These are phyloP conservation scores for Populus davidiana DNA, from an alignment of 345 rosid species.

Conservation along the genomic window DNA sequence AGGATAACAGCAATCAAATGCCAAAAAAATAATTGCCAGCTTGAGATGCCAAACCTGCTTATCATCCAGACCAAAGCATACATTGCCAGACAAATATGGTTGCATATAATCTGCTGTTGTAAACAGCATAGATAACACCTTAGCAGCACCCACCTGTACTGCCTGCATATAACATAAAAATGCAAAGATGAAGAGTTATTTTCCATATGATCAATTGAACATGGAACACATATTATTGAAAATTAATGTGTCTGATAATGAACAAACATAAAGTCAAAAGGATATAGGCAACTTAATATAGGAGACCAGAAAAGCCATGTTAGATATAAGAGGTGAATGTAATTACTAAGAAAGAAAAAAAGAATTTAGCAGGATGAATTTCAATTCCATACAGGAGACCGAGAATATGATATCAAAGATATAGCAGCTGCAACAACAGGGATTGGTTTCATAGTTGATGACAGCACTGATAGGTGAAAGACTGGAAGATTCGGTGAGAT, in stretches of 20 bases:
- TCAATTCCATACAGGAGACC: conserved; percentile 53
- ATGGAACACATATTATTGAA: not conserved
- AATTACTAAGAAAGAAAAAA: not conserved
- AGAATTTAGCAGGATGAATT: conserved; percentile 4
- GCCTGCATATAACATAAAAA: conserved; percentile 39
- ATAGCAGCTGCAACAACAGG: conserved; percentile 70
- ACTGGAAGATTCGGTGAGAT: conserved; percentile 45
- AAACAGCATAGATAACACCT: conserved; percentile 56
- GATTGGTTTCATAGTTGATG: conserved; percentile 62
- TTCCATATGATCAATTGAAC: not conserved
- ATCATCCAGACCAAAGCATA: conserved; percentile 67
- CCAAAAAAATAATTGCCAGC: not conserved
- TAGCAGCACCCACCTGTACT: conserved; percentile 66
- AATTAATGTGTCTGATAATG: not conserved
- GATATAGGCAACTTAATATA: not conserved
- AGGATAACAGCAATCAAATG: conserved; percentile 7
- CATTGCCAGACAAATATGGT: conserved; percentile 42
- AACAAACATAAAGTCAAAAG: not conserved
- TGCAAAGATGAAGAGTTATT: not conserved
- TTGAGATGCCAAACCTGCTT: conserved; percentile 57
- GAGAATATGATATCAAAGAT: conserved; percentile 72
- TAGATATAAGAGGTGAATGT: not conserved
- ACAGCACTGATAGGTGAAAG: conserved; percentile 75
- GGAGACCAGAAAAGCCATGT: not conserved
- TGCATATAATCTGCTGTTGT: conserved; percentile 50